Conservation (phyloP, 371 early-diverging fungal species). For the Nematocida parisii region DNA sequence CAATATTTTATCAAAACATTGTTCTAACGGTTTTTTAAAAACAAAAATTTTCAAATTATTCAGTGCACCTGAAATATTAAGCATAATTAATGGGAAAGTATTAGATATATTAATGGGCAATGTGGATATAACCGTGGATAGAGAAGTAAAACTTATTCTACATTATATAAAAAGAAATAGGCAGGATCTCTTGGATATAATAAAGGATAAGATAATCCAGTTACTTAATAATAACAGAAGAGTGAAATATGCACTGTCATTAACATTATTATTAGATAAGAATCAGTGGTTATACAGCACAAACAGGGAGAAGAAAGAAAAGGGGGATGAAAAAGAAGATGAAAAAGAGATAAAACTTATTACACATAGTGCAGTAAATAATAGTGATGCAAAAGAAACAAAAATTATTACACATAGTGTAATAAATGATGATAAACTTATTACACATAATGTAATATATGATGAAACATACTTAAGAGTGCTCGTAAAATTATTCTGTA, state of each 20-base stretch:
- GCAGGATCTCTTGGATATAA: constrained; percentile 5
- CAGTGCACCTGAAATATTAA: too few species aligned
- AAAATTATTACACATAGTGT: too few species aligned
- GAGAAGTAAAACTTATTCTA: constrained; percentile 11
- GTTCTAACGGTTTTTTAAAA: too few species aligned
- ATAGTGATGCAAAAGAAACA: too few species aligned
- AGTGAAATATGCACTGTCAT: constrained; percentile 7
- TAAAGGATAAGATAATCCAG: constrained; percentile 40
- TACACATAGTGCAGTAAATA: too few species aligned
- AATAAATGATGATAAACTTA: too few species aligned
- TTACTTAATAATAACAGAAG: neutral
- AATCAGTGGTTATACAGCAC: neutral
- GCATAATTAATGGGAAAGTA: neutral
- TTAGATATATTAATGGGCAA: constrained; percentile 31
- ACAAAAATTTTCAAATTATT: too few species aligned
- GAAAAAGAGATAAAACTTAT: neutral
- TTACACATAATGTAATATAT: too few species aligned
- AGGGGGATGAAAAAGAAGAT: neutral
- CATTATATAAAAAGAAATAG: neutral
- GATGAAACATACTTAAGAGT: too few species aligned
- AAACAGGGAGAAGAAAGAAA: too few species aligned
- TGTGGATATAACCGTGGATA: constrained; percentile 1
- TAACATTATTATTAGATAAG: neutral
- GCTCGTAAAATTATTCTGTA: too few species aligned
- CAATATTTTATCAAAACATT: too few species aligned